Base-by-base conservation (phyloP, 2,329 filamentous ascomycete genomes). In the Aspergillus sp. region DNA sequence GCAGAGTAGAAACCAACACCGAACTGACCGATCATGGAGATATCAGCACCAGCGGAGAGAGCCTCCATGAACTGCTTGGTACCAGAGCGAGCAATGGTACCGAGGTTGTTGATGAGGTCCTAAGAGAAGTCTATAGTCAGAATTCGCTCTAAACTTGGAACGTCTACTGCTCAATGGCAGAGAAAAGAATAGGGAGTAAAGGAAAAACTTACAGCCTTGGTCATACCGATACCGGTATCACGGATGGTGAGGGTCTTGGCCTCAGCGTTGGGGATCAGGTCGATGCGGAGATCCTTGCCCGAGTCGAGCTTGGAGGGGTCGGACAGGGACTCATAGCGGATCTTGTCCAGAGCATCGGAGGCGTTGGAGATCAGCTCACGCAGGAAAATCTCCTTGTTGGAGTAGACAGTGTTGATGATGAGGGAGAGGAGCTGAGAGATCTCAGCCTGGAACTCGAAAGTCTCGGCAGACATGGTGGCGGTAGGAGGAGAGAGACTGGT, bases 61-160 rank as follows among this genome's bases (percentile, higher is more conserved):
- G 95, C 95, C 87, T 99, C 95, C 95, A 99, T 99, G 84, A 99
- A 99, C 85, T 98, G 95, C 89, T 99, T 99, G 82, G 95, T 99
- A 70, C 95, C 95, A 65, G 95, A 99, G 79, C 95, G 92, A 79
- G 95, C 95, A 81, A 99, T 99, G 73, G 95, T 99, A 86, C 95
- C 95, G 70, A 99, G 88, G 88, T 99, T 99, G 90, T 99, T 99
- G 86, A 99, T 94, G 66, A 99, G 88, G 80, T 99, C 95, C 90
- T 92, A 64, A 64, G 15, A n/a, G 15, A 5, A 49, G 27, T 19
- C 27, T 15, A 32, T 0, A 5, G 38, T 67, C 60, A 66, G 59
- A 41, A 49, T 23, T 52, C 25, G 10, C 15, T 23, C 27, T 1
- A 7, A 30, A 5, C 27, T 10, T 30, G 10, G 10, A 0, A 30